phyloP scores from a whole-genome alignment of 192 early-diverging fungal species.

The Backusella psychrophila region DNA sequence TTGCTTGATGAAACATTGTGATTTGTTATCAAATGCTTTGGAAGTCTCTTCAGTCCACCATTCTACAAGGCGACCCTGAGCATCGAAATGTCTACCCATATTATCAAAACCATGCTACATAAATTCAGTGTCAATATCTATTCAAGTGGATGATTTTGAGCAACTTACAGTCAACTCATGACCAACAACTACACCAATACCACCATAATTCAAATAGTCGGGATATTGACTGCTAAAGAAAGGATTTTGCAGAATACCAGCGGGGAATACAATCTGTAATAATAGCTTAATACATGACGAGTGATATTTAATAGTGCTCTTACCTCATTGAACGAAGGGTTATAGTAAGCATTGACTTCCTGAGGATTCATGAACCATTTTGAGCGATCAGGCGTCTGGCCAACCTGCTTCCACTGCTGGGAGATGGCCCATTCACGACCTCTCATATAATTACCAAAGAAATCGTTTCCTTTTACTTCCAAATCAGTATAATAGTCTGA shows the following conservation, averaged over 20 bases:
- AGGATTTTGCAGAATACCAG: slow-evolving; percentile 58
- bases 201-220: slow-evolving; percentile 63
- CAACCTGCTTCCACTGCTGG: slow-evolving; percentile 32
- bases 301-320: background rate
- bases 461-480: slow-evolving; percentile 24
- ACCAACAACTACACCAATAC: slow-evolving; percentile 58
- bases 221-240: slow-evolving; percentile 44
- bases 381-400: slow-evolving; percentile 28
- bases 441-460: slow-evolving; percentile 44
- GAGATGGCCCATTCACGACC: slow-evolving; percentile 8
- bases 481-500: slow-evolving; percentile 41
- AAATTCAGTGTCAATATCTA: no score
- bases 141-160: no score
- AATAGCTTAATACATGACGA: background rate
- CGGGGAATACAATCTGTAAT: slow-evolving; percentile 43
- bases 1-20: slow-evolving; percentile 64
- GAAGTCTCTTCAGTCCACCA: slow-evolving; percentile 74
- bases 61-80: slow-evolving; percentile 28
- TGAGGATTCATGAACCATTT: slow-evolving; percentile 47
- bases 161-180: slow-evolving; percentile 44
- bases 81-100: slow-evolving; percentile 46
- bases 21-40: slow-evolving; percentile 42
- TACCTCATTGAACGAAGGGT: slow-evolving; percentile 42
- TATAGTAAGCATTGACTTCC: slow-evolving; percentile 56
- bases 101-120: slow-evolving; percentile 55